These are phyloP conservation scores for Moricandia moricandioides DNA, from an alignment of 345 rosid genomes.

Conservation along the genomic window DNA sequence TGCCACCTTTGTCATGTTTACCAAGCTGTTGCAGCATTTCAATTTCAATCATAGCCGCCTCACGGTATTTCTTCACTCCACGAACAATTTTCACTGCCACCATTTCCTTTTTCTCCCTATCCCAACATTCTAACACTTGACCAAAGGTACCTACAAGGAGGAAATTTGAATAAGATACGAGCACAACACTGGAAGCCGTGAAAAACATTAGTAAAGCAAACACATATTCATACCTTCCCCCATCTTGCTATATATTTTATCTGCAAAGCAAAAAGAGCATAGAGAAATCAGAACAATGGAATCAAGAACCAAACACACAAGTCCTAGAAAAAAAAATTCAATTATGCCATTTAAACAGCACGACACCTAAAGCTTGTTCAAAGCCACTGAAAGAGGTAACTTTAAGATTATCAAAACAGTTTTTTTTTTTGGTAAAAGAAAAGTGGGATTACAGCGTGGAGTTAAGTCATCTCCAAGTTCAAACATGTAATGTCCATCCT, in stretches of 20 bases:
- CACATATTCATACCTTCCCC: slow-evolving; percentile 63
- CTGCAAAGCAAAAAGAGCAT: slow-evolving; percentile 43
- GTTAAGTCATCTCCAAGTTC: slow-evolving; percentile 91
- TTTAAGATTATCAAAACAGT: slow-evolving; percentile 19
- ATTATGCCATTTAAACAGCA: neutral
- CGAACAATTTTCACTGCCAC: slow-evolving; percentile 89
- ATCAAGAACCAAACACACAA: no score
- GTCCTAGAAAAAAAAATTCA: no score
- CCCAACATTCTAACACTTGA: slow-evolving; percentile 94
- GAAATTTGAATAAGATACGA: slow-evolving; percentile 5
- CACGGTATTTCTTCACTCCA: slow-evolving; percentile 82
- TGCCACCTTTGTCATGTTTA: slow-evolving; percentile 77
- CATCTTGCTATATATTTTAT: slow-evolving; percentile 82
- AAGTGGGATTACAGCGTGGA: slow-evolving; percentile 87
- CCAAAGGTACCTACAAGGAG: slow-evolving; percentile 71
- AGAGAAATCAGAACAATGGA: neutral
- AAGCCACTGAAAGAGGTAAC: slow-evolving; percentile 4
- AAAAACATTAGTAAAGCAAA: neutral
- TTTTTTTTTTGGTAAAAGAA: slow-evolving; percentile 37
- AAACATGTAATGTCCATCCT: slow-evolving; percentile 98
- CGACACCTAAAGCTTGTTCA: neutral
- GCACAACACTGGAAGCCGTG: neutral
- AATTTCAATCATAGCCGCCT: slow-evolving; percentile 91
- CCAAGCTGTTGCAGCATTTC: slow-evolving; percentile 83
- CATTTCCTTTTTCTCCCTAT: slow-evolving; percentile 79